Percentiles rank a stretch among this genome's conserved stretches.
These are phyloP conservation scores for Leccinum longicurvipes DNA, from an alignment of 768 basidiomycete genomes.

Conservation along the genomic window DNA sequence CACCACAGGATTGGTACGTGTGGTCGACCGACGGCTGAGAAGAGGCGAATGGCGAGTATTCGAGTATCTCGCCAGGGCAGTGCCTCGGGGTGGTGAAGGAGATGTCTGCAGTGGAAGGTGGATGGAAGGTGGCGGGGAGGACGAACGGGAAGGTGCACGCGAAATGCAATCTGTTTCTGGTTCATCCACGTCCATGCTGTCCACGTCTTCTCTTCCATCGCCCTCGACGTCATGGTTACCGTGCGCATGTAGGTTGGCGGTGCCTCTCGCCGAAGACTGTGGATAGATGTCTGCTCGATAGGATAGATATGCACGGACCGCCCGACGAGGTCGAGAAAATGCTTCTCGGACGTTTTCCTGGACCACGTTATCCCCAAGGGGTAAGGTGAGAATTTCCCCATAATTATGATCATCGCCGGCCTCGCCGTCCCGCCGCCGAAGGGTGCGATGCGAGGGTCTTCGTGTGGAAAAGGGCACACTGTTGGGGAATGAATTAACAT, in stretches of 20 bases:
- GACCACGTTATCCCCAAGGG: constrained; percentile 50
- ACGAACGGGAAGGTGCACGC: constrained; percentile 43
- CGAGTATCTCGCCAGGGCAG: constrained; percentile 16
- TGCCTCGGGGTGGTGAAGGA: constrained; percentile 18
- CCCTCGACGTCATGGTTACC: constrained; percentile 22
- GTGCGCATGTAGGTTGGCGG: constrained; percentile 11
- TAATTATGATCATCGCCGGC: constrained; percentile 34
- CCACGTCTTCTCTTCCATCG: constrained; percentile 35
- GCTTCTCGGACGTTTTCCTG: constrained; percentile 58
- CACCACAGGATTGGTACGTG: constrained; percentile 6
- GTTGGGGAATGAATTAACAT: constrained; percentile 26
- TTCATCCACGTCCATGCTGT: constrained; percentile 50
- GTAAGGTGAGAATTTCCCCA: constrained; percentile 54
- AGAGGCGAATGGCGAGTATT: constrained; percentile 20
- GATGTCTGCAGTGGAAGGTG: constrained; percentile 29
- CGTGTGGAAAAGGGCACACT: constrained; percentile 16
- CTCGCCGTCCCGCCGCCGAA: constrained; percentile 21
- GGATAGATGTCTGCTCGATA: constrained; percentile 24
- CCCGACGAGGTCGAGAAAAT: constrained; percentile 48
- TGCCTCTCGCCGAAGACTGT: constrained; percentile 18
- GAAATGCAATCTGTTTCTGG: constrained; percentile 55
- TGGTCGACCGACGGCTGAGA: constrained; percentile 14
- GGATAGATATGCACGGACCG: constrained; percentile 36
- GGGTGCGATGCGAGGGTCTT: constrained; percentile 18
- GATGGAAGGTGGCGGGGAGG: constrained; percentile 44